Evolutionary conservation across 768 basidiomycete species (phyloP).

Genomic region (Hericium coralloides): DNA sequence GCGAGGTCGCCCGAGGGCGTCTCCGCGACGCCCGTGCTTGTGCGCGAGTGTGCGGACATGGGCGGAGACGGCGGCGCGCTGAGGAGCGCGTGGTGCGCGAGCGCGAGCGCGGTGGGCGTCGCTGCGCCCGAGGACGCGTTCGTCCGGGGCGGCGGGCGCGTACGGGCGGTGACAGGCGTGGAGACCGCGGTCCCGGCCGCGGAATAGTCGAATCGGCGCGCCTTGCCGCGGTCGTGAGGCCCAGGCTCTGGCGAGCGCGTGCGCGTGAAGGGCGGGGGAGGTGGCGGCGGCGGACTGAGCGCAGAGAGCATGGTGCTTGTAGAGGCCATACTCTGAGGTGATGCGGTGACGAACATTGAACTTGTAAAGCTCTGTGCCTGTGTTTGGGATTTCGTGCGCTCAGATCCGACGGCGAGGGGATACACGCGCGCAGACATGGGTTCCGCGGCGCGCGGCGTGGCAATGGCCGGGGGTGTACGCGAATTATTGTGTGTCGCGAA

Average conservation of each 20-base stretch:
- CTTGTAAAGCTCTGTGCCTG: too few species aligned
- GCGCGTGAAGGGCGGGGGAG: not conserved
- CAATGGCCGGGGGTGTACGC: too few species aligned
- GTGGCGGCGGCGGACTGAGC: not conserved
- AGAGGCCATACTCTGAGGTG: too few species aligned
- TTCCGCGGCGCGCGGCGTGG: too few species aligned
- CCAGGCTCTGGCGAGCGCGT: not conserved
- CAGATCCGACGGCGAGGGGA: not conserved
- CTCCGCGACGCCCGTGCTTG: conserved; percentile 8
- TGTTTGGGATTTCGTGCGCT: not conserved
- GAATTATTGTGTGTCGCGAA: not conserved
- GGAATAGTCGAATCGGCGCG: not conserved
- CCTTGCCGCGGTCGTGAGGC: not conserved
- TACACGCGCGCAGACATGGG: not conserved
- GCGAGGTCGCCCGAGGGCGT: conserved; percentile 15
- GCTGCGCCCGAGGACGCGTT: not conserved
- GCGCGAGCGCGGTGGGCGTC: not conserved
- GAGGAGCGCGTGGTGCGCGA: not conserved
- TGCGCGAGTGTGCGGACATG: conserved; percentile 7
- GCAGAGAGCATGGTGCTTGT: too few species aligned
- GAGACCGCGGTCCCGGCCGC: not conserved
- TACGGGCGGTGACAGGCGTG: not conserved
- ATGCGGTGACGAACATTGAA: too few species aligned
- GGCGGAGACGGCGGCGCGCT: not conserved
- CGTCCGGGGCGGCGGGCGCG: not conserved